Base-by-base conservation (phyloP, 768 basidiomycete genomes). In the Trametes punicea region DNA sequence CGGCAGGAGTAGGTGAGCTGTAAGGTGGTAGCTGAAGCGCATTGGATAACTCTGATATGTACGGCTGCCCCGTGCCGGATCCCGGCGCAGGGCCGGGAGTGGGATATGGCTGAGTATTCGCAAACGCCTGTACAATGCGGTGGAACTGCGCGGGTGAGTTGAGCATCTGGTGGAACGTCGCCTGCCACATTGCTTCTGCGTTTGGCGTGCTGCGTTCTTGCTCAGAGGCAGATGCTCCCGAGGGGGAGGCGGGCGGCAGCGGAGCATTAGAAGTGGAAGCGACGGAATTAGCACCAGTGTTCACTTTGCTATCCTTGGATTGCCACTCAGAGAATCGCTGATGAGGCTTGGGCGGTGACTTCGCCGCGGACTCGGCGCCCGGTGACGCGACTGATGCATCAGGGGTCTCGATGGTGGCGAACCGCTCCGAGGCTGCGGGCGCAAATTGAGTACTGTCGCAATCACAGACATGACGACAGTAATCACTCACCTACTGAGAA, bases 61-160 rank as follows among this genome's bases (percentile, higher is more conserved):
- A 38, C 15, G 39, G 31, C 23, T 44, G 42, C 26, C 15, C 34
- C 6, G 38, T 29, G 56, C 25, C 44, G 21, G 26, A 45, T n/a
- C 16, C 47, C 9, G 16, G 55, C 31, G n/a, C 51, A 25, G 18
- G 46, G 23, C 30, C 58, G 18, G 31, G 56, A 46, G 13, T 40
- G 45, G 41, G 49, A 59, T 33, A 56, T 46, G 48, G 31, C 42
- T 59, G 56, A 27, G 56, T 55, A 11, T 45, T 45, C 0, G 64
- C 57, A 18, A 67, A 57, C 2, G 64, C 62, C 46, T 67, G 66
- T 61, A 67, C 59, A n/a, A 87, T 70, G 49, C 81, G 78, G 55
- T 86, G 83, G 48, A 87, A 75, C 61, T 86, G 83, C 2, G 69
- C 62, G 0, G 83, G 82, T 0, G 82, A 75, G 39, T 63, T 73